phyloP scores from a whole-genome alignment of 2,329 filamentous ascomycete genomes.

The Bipolaris oryzae region DNA sequence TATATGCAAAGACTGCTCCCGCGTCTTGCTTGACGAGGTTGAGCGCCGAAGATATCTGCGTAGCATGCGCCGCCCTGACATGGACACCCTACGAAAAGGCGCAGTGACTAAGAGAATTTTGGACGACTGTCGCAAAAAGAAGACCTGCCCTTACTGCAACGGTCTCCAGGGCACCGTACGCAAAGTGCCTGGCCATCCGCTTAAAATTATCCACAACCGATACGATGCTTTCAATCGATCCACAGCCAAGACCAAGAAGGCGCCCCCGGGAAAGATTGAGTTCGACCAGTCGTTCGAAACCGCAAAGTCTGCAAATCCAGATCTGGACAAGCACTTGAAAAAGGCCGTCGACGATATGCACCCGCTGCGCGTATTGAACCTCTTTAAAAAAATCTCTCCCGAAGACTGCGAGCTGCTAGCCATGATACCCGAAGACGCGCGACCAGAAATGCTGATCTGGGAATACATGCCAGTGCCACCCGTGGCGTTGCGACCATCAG shows the following conservation, averaged over 20 bases:
- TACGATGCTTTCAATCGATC: constrained; percentile 88
- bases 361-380: constrained; percentile 82
- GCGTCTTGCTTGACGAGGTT: constrained; percentile 78
- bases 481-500: constrained; percentile 90
- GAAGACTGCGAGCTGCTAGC: constrained; percentile 91
- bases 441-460: constrained; percentile 98
- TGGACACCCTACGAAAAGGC: constrained; percentile 86
- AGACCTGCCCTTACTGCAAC: constrained; percentile 79
- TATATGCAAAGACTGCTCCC: constrained; percentile 92
- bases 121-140: constrained; percentile 86
- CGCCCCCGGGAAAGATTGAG: constrained; percentile 78
- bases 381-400: constrained; percentile 86
- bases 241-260: constrained; percentile 80
- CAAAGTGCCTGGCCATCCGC: constrained; percentile 78
- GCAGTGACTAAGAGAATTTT: constrained; percentile 87
- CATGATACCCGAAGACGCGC: constrained; percentile 81
- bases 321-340: constrained; percentile 87
- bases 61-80: constrained; percentile 76
- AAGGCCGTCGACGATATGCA: constrained; percentile 96
- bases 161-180: constrained; percentile 89
- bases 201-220: constrained; percentile 94
- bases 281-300: constrained; percentile 87
- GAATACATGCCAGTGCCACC: constrained; percentile 93
- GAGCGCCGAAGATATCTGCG: constrained; percentile 80
- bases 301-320: constrained; percentile 76